phyloP scores from a whole-genome alignment of 352 stramenopile genomes.

The Phytophthora syringae region DNA sequence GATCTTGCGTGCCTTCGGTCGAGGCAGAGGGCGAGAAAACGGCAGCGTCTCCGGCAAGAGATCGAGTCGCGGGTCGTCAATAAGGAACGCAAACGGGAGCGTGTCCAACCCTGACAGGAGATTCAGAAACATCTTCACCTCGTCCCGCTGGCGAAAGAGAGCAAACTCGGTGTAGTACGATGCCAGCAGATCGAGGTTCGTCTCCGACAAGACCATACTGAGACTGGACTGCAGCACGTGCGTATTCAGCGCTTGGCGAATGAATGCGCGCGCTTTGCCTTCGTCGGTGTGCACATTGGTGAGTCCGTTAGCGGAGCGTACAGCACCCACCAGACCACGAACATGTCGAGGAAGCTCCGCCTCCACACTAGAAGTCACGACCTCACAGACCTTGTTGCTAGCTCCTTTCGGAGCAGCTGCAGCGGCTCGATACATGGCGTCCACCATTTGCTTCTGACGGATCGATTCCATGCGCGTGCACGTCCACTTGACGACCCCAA shows the following conservation, averaged over 20 bases:
- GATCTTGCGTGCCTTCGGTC: constrained; percentile 54
- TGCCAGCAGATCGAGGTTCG: constrained; percentile 76
- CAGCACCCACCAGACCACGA: constrained; percentile 69
- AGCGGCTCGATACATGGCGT: constrained; percentile 63
- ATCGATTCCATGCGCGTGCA: constrained; percentile 81
- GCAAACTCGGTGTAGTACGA: constrained; percentile 85
- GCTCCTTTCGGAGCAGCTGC: constrained; percentile 13
- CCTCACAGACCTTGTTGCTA: constrained; percentile 59
- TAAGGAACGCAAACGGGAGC: constrained; percentile 80
- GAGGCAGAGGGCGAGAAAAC: constrained; percentile 73
- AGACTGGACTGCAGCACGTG: constrained; percentile 77
- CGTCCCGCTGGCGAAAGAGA: constrained; percentile 80
- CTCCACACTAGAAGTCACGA: constrained; percentile 77
- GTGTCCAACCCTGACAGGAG: constrained; percentile 70
- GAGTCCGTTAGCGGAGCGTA: constrained; percentile 61
- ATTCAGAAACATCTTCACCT: constrained; percentile 78
- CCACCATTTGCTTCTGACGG: constrained; percentile 68
- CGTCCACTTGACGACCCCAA: constrained; percentile 87
- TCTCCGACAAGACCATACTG: constrained; percentile 71
- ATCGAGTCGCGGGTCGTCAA: constrained; percentile 80
- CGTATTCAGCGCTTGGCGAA: constrained; percentile 85
- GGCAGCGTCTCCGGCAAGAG: constrained; percentile 65
- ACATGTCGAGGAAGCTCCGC: constrained; percentile 73
- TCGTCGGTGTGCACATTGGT: constrained; percentile 76
- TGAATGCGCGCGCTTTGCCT: constrained; percentile 78